These are phyloP conservation scores for Berberis thunbergii DNA, from an alignment of 164 flowering plant species.

Conservation along the genomic window DNA sequence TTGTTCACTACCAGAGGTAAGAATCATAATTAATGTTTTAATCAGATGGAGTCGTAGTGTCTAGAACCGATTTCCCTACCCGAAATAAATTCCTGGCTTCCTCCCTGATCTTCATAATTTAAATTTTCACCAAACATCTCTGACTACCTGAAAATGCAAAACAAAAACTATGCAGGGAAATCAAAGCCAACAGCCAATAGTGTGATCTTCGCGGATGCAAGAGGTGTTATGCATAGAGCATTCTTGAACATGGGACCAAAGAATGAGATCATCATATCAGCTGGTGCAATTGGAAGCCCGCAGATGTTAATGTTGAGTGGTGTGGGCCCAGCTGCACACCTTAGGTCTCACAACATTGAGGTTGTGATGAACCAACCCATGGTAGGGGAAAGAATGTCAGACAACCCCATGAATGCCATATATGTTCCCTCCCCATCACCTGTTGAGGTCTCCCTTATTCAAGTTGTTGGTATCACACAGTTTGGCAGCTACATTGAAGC, in stretches of 20 bases:
- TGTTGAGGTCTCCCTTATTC: conserved; percentile 66
- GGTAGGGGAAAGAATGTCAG: conserved; percentile 74
- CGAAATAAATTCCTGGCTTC: too few relatives aligned
- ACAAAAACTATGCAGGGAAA: conserved; percentile 14
- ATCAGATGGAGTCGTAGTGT: too few relatives aligned
- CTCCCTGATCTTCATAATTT: too few relatives aligned
- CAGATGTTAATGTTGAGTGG: conserved; percentile 78
- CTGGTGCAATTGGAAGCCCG: conserved; percentile 61
- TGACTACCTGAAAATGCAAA: too few relatives aligned
- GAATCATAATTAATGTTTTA: background rate
- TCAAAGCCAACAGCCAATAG: conserved; percentile 43
- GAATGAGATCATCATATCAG: conserved; percentile 44
- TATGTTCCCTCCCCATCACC: conserved; percentile 55
- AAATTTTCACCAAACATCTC: too few relatives aligned
- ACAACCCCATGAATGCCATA: conserved; percentile 80
- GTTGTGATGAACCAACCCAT: conserved; percentile 48
- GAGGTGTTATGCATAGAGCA: conserved; percentile 41
- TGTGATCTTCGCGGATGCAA: conserved; percentile 38
- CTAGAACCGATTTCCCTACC: too few relatives aligned
- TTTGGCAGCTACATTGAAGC: conserved; percentile 70
- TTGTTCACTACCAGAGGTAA: conserved; percentile 36
- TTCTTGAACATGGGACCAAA: conserved; percentile 22
- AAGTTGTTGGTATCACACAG: conserved; percentile 66
- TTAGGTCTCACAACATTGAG: conserved; percentile 33
- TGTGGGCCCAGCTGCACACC: conserved; percentile 47